A percentile compares a stretch with the other conserved stretches of the same genome.
Conservation (phyloP, 2,329 filamentous ascomycete species). For the Gnomoniopsis sp. region DNA sequence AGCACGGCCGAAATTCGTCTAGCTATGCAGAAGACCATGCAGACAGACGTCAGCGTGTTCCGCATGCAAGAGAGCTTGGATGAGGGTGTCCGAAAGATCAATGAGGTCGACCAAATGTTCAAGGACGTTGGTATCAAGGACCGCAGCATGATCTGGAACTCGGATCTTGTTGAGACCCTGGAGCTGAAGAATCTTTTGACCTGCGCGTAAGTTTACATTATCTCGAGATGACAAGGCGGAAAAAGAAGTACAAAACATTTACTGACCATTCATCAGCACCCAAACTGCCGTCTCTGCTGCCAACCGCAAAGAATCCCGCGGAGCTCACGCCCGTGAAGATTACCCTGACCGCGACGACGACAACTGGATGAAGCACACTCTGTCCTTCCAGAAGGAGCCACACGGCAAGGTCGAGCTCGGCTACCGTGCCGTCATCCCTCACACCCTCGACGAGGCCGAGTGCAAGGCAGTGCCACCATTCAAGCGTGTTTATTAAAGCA, state of each 20-base stretch:
- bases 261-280: slow-evolving; percentile 45
- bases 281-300: slow-evolving; percentile 91
- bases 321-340: slow-evolving; percentile 95
- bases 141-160: slow-evolving; percentile 99
- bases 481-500: slow-evolving; percentile 82
- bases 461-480: slow-evolving; percentile 96
- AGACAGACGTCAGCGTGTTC: slow-evolving; percentile 96
- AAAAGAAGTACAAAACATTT: background rate
- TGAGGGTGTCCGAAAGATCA: slow-evolving; percentile 87
- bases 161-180: slow-evolving; percentile 91
- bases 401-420: slow-evolving; percentile 82
- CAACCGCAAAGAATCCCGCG: slow-evolving; percentile 94
- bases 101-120: slow-evolving; percentile 76
- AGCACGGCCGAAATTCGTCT: slow-evolving; percentile 83
- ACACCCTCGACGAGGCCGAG: slow-evolving; percentile 89
- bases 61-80: slow-evolving; percentile 90
- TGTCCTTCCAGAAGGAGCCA: slow-evolving; percentile 91
- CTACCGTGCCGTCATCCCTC: slow-evolving; percentile 79
- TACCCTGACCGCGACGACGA: slow-evolving; percentile 91
- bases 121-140: slow-evolving; percentile 90
- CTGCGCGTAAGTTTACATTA: slow-evolving; percentile 81
- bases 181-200: slow-evolving; percentile 94
- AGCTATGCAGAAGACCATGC: slow-evolving; percentile 98
- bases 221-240: slow-evolving; percentile 16
- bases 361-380: slow-evolving; percentile 99